These are phyloP conservation scores for Nymphaea thermarum DNA, from an alignment of 164 flowering plant species.

Conservation along the genomic window DNA sequence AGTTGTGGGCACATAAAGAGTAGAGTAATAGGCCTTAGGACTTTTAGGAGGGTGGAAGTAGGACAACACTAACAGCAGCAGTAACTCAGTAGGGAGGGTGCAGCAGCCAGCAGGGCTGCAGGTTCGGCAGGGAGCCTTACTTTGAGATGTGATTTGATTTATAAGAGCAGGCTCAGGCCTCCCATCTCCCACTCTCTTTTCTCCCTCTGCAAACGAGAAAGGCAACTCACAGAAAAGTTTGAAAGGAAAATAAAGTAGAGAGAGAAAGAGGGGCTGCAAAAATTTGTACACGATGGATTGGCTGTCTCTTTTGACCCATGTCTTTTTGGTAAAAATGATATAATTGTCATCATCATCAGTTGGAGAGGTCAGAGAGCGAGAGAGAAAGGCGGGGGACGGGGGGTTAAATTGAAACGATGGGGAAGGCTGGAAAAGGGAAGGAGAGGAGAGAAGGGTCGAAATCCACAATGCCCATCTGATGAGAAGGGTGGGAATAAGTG, in stretches of 20 bases:
- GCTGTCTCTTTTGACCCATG: not conserved
- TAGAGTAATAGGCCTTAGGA: too few species aligned
- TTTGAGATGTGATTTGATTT: not conserved
- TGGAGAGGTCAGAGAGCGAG: not conserved
- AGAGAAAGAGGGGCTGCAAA: not conserved
- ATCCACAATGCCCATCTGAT: not conserved
- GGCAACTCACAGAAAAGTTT: not conserved
- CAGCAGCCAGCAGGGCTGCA: not conserved
- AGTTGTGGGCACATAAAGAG: too few species aligned
- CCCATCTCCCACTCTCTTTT: not conserved
- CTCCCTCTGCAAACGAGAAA: not conserved
- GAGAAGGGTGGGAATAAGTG: not conserved
- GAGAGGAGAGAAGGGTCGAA: not conserved
- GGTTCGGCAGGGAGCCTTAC: not conserved
- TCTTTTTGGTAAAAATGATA: not conserved
- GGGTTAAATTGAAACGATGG: conserved; percentile 3
- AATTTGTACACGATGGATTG: not conserved
- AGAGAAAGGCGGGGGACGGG: conserved; percentile 6
- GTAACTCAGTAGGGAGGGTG: not conserved
- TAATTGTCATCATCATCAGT: not conserved
- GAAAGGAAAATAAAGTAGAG: not conserved
- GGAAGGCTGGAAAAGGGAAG: not conserved
- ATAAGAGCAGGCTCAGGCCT: too few species aligned
- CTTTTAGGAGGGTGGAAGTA: not conserved
- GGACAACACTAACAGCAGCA: not conserved